phyloP scores from a whole-genome alignment of 805 yeast genomes.

The Teunomyces gatunensis region DNA sequence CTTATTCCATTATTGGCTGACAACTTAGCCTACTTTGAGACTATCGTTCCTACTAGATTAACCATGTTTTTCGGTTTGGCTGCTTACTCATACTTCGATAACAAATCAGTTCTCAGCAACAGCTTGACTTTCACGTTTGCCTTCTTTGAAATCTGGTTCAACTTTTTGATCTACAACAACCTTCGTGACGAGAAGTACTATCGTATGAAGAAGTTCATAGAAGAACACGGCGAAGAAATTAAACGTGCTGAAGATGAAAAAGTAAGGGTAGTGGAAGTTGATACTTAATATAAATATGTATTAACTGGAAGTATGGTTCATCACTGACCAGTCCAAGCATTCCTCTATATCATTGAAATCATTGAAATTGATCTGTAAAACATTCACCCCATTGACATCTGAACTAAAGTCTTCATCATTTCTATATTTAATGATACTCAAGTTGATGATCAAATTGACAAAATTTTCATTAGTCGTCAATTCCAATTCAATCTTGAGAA shows the following conservation, averaged over 20 bases:
- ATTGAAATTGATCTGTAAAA: constrained; percentile 47
- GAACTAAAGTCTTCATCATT: constrained; percentile 20
- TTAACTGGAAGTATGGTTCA: constrained; percentile 25
- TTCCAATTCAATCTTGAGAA: constrained; percentile 26
- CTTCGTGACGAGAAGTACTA: constrained; percentile 62
- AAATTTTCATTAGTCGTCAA: constrained; percentile 41
- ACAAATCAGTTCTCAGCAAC: constrained; percentile 52
- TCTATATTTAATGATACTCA: constrained; percentile 33
- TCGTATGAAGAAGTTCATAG: constrained; percentile 42
- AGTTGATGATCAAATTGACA: constrained; percentile 36
- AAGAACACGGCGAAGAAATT: constrained; percentile 38
- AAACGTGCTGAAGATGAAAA: constrained; percentile 26
- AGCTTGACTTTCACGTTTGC: constrained; percentile 58
- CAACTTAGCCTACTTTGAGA: constrained; percentile 53
- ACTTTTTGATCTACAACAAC: constrained; percentile 58
- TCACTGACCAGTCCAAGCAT: constrained; percentile 54
- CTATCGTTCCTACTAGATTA: constrained; percentile 58
- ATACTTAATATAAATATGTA: constrained; percentile 5
- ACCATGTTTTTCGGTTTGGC: constrained; percentile 48
- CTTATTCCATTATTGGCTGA: constrained; percentile 53
- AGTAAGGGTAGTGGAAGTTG: constrained; percentile 30
- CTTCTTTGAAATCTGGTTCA: constrained; percentile 69
- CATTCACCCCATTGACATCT: constrained; percentile 33
- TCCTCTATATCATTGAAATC: constrained; percentile 54
- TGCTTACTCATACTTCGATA: constrained; percentile 46